Conservation (phyloP, 2,329 filamentous ascomycete species). For the Sarocladium strictum region DNA sequence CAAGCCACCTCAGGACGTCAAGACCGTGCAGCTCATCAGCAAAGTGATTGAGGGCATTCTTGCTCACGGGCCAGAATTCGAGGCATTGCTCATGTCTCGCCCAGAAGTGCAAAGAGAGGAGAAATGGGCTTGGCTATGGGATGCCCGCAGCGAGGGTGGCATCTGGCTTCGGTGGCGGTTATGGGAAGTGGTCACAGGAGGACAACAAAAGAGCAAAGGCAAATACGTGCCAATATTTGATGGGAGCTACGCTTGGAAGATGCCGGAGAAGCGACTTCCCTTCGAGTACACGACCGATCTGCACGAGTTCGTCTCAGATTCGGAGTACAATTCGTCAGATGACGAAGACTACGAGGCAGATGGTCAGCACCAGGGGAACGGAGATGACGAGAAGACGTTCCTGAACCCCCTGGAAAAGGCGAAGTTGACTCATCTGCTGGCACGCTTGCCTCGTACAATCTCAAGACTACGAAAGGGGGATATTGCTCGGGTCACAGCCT, state of each 20-base stretch:
- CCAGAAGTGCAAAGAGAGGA: slow-evolving; percentile 79
- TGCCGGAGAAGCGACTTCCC: slow-evolving; percentile 64
- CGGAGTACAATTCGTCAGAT: slow-evolving; percentile 81
- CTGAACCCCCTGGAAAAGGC: slow-evolving; percentile 79
- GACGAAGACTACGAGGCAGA: slow-evolving; percentile 65
- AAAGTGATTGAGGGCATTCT: slow-evolving; percentile 77
- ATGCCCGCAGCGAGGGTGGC: slow-evolving; percentile 70
- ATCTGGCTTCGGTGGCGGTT: slow-evolving; percentile 91
- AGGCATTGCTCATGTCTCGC: slow-evolving; percentile 84
- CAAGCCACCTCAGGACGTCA: slow-evolving; percentile 69
- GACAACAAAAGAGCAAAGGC: slow-evolving; percentile 38
- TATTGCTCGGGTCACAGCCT: slow-evolving; percentile 77
- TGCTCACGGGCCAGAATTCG: slow-evolving; percentile 77
- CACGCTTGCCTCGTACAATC: slow-evolving; percentile 70
- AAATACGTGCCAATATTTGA: slow-evolving; percentile 67
- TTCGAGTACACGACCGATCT: slow-evolving; percentile 76
- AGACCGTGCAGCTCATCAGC: slow-evolving; percentile 77
- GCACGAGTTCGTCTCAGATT: slow-evolving; percentile 74
- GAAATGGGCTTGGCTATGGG: slow-evolving; percentile 92
- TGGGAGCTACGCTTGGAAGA: slow-evolving; percentile 69
- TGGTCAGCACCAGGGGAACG: slow-evolving; percentile 38
- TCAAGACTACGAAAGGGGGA: slow-evolving; percentile 76
- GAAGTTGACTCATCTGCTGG: slow-evolving; percentile 77
- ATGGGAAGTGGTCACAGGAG: slow-evolving; percentile 77
- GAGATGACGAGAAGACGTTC: slow-evolving; percentile 53